Base-by-base conservation (phyloP, 192 early-diverging fungal species). In the Rhizophagus sp. region DNA sequence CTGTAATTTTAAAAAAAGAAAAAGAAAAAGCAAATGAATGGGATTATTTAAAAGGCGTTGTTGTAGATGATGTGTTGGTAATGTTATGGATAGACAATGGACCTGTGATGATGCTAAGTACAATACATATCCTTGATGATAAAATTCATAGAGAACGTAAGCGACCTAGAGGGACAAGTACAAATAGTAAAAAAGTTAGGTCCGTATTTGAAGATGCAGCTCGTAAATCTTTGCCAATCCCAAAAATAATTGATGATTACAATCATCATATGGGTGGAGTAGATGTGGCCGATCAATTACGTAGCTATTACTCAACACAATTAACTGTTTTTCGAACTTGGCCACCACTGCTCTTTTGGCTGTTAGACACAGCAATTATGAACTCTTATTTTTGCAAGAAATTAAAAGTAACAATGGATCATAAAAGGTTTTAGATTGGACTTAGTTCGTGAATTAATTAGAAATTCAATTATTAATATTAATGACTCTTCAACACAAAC, bases 11-110 rank as follows among this genome's bases (percentile, higher is more conserved):
- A 4, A 81, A 79, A 34, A 50, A 15, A 11, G 36, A 27, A 82
- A 74, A 10, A 70, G 1, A 8, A 27, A 33, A 33, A 19, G 15
- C 30, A 34, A 61, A 24, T 4, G 27, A 74, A 0, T 84, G 75
- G 81, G 49, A 82, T 62, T 61, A 30, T 1, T n/a, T 74, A 15
- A 19, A 22, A 50, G 84, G 81, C 13, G 12, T 34, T 22, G 63
- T 73, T 44, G 64, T 81, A 44, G 63, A 75, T 50, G 63, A 49
- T 33, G 61, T 82, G 22, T 39, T 82, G 4, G 61, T 22, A 9
- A 44, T 73, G n/a, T 62, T 82, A 19, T 82, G 78, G 71, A 39
- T 80, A 2, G 62, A 82, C 65, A 79, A 82, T 73, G 62, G 77
- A 7, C 76, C 63, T 15, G 81, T 79, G 1, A 82, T 19, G 2